A percentile compares a stretch with the other conserved stretches of the same genome.
Conservation (phyloP, 139 green algal genomes). For the Coelastrella sp. region DNA sequence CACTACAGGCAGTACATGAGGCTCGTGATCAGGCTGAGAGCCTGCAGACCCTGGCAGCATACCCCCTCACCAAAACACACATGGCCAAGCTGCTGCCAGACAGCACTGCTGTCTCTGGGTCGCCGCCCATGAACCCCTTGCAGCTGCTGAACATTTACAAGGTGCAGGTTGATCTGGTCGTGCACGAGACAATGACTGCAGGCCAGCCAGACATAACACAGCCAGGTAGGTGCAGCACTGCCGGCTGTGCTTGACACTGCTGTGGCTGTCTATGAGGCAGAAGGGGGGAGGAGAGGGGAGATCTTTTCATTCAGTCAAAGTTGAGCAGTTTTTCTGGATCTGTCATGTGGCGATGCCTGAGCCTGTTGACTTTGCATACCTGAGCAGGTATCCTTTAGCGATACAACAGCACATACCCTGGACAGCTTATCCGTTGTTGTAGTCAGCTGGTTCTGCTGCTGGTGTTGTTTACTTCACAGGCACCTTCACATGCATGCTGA, state of each 20-base stretch:
- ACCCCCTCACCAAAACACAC: background rate
- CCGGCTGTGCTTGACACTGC: no score
- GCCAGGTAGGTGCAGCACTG: background rate
- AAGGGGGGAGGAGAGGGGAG: no score
- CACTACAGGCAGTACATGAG: background rate
- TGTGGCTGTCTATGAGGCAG: no score
- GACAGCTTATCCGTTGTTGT: no score
- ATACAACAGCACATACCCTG: no score
- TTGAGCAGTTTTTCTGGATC: no score
- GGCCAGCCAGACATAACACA: background rate
- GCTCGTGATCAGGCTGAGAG: background rate
- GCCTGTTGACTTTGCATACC: no score
- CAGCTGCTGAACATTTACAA: background rate
- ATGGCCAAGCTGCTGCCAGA: background rate
- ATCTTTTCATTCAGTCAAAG: no score
- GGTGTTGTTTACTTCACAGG: background rate
- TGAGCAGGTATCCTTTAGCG: no score
- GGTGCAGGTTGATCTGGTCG: background rate
- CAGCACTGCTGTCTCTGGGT: background rate
- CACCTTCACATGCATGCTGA: background rate
- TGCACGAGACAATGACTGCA: background rate
- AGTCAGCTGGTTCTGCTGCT: background rate
- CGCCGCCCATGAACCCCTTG: background rate
- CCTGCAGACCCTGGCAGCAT: background rate
- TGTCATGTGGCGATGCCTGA: no score